Evolutionary conservation across 116 monocot species (phyloP).

Genomic region (Dioscorea cayenensis): DNA sequence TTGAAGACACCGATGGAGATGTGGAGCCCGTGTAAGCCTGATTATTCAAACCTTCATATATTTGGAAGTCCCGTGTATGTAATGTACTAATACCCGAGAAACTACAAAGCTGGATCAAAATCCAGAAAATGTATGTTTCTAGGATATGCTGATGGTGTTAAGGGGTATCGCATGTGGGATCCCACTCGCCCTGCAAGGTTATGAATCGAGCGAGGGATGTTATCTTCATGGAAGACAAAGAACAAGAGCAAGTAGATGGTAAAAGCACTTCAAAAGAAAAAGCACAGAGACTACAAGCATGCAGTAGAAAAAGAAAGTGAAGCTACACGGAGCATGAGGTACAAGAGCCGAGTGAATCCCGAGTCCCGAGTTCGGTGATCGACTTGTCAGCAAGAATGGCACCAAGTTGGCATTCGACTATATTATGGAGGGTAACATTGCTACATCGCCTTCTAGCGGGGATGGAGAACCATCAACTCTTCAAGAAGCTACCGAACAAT

Average conservation of each 20-base stretch:
- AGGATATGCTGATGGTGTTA: no score
- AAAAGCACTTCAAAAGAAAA: neutral
- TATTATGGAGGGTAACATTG: no score
- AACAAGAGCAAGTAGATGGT: no score
- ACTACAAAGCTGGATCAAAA: neutral
- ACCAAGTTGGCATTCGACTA: neutral
- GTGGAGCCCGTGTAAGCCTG: neutral
- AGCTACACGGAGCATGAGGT: neutral
- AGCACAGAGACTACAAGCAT: no score
- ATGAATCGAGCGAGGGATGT: neutral
- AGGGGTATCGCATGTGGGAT: slow-evolving; percentile 1
- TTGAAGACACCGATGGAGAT: neutral
- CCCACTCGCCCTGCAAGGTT: neutral
- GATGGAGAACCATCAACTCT: no score
- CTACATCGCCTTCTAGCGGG: no score
- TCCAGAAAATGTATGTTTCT: slow-evolving; percentile 4
- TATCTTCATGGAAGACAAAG: neutral
- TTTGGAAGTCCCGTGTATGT: neutral
- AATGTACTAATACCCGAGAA: neutral
- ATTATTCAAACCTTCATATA: neutral
- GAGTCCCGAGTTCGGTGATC: neutral
- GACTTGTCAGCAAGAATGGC: neutral
- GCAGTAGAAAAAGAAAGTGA: neutral
- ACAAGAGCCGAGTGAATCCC: neutral
- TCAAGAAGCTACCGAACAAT: no score